These are phyloP conservation scores for Clathrus columnatus DNA, from an alignment of 768 basidiomycete genomes.

Conservation along the genomic window DNA sequence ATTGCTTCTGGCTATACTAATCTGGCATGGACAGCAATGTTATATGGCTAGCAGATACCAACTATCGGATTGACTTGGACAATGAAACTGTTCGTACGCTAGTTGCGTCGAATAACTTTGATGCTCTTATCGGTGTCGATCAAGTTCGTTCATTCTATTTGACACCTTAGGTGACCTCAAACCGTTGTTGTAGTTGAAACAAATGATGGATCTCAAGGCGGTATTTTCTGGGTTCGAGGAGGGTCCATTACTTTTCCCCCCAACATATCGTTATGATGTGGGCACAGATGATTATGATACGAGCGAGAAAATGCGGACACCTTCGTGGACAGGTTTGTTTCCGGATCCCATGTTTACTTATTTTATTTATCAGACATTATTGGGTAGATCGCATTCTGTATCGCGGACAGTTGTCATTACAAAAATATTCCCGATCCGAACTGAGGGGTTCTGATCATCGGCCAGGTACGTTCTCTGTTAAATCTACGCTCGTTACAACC, in stretches of 20 bases:
- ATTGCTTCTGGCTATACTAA: background rate
- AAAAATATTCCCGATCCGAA: slow-evolving; percentile 77
- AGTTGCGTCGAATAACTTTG: slow-evolving; percentile 56
- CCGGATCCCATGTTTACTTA: background rate
- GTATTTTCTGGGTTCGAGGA: slow-evolving; percentile 83
- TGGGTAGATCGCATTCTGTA: slow-evolving; percentile 86
- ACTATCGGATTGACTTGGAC: slow-evolving; percentile 86
- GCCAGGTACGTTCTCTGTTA: slow-evolving; percentile 49
- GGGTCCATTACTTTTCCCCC: slow-evolving; percentile 83
- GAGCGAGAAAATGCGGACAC: slow-evolving; percentile 92
- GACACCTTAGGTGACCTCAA: background rate
- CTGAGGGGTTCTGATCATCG: slow-evolving; percentile 91
- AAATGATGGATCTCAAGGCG: slow-evolving; percentile 59
- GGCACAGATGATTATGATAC: slow-evolving; percentile 86
- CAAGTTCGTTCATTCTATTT: slow-evolving; percentile 48
- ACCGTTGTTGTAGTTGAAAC: slow-evolving; percentile 45
- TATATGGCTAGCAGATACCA: slow-evolving; percentile 91
- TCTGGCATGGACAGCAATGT: slow-evolving; percentile 53
- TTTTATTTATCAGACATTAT: background rate
- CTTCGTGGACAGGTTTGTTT: slow-evolving; percentile 87
- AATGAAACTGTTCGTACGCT: slow-evolving; percentile 72
- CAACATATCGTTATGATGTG: slow-evolving; percentile 88
- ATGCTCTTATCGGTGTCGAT: slow-evolving; percentile 69
- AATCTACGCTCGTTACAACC: no score
- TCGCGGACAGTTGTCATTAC: slow-evolving; percentile 68